Percentiles rank a stretch among this genome's conserved stretches.
phyloP scores from a whole-genome alignment of 192 early-diverging fungal species.

The Coemansia sp. region DNA sequence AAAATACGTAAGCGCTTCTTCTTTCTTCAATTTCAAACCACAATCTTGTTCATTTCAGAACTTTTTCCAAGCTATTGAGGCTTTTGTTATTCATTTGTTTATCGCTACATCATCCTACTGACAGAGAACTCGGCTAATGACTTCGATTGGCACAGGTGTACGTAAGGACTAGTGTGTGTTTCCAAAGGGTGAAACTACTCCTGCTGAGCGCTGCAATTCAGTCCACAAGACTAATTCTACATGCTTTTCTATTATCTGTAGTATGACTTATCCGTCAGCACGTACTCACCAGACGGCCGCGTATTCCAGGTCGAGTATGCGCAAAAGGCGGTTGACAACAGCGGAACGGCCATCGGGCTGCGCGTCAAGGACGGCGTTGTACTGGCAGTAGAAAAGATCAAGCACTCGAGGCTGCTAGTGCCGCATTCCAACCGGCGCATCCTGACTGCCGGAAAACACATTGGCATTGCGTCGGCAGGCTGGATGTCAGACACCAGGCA shows the following conservation, averaged over 20 bases:
- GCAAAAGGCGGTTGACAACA: conserved; percentile 96
- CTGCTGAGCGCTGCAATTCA: background rate
- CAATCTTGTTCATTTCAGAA: background rate
- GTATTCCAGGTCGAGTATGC: conserved; percentile 99
- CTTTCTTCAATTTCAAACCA: background rate
- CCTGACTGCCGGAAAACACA: conserved; percentile 84
- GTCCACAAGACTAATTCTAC: background rate
- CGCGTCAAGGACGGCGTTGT: conserved; percentile 95
- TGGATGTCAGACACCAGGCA: conserved; percentile 90
- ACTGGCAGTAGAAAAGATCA: conserved; percentile 93
- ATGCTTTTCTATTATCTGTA: conserved; percentile 24
- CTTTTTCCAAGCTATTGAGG: background rate
- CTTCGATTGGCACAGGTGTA: conserved; percentile 91
- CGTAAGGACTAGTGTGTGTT: conserved; percentile 20
- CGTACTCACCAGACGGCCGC: conserved; percentile 98
- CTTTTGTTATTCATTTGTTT: background rate
- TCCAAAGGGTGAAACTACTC: background rate
- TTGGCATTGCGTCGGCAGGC: conserved; percentile 93
- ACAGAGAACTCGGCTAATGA: conserved; percentile 59
- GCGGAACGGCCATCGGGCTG: conserved; percentile 94
- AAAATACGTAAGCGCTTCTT: too few relatives aligned
- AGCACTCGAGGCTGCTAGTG: conserved; percentile 92
- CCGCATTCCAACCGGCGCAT: conserved; percentile 92
- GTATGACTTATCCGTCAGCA: conserved; percentile 98
- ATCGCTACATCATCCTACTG: background rate